Base-by-base conservation (phyloP, 345 rosid genomes). In the Camelina hispida region DNA sequence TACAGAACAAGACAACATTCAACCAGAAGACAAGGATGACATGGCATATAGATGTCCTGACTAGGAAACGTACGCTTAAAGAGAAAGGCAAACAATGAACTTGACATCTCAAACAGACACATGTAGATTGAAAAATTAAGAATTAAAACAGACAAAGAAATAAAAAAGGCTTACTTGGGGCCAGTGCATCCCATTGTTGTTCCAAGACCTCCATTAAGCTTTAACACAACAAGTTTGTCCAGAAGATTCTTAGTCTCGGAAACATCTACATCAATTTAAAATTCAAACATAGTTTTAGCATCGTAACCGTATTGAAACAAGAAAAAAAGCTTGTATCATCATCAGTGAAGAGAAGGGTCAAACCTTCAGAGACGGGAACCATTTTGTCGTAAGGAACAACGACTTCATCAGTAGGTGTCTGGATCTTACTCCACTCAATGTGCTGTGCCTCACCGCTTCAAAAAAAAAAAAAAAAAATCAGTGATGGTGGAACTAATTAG, bases 121-220 rank as follows among this genome's bases (percentile, higher is more conserved):
- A 22, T 43, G 2, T 46, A 64, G 46, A 48, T 12, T 47, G 50
- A 37, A 25, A 59, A 52, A 5, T 25, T 47, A 60, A 25, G 16
- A 35, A 0, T 37, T 7, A 38, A 7, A 38, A n/a, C 6, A 51
- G 44, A 71, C 30, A 13, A 9, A 9, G 14, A 11, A 46, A n/a
- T n/a, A n/a, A 47, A 8, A 28, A 3, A 20, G 1, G 60, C 91
- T 71, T 89, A 95, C 99, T 95, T 95, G 0, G 99, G 99, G 76
- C 99, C 99, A 68, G 99, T 95, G 73, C 97, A 95, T 40, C 99
- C 99, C 99, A 92, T 95, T 5, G 97, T 95, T 50, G 99, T 95
- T 32, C 99, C 99, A 37, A 95, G 76, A 56, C 99, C 99, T 81
- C 97, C 99, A 78, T 95, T 92, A 78, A 95, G 99, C 91, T 92